Percentiles rank a stretch among this genome's conserved stretches.
Conservation (phyloP, 2,329 filamentous ascomycete genomes). For the Fusarium dlaminii region DNA sequence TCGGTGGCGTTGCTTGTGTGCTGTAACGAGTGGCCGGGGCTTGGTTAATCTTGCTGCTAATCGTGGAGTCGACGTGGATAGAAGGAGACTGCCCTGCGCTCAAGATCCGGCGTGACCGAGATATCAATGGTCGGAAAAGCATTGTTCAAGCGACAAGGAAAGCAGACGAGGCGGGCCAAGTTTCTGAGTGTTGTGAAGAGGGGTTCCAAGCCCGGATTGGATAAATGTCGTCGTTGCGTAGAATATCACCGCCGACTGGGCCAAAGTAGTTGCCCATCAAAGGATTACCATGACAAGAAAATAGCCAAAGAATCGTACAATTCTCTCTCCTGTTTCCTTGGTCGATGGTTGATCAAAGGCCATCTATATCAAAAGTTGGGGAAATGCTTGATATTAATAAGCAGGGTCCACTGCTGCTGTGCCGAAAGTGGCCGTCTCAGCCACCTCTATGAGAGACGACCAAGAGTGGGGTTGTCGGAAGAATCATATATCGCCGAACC, state of each 20-base stretch:
- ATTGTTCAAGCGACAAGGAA: not conserved
- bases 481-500: not conserved
- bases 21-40: rapidly evolving
- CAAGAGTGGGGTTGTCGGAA: not conserved
- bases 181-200: not conserved
- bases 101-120: rapidly evolving
- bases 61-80: too few relatives aligned
- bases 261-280: too few relatives aligned
- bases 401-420: not conserved
- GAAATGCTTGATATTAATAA: not conserved
- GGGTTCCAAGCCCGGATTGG: not conserved
- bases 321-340: too few relatives aligned
- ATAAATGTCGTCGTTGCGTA: not conserved
- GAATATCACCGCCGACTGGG: not conserved
- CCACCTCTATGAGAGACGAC: too few relatives aligned
- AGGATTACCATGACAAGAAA: too few relatives aligned
- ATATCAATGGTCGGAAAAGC: not conserved
- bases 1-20: not conserved
- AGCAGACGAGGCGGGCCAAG: rapidly evolving
- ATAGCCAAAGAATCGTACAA: too few relatives aligned
- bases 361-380: not conserved
- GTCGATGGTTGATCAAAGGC: too few relatives aligned
- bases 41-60: not conserved
- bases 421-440: not conserved
- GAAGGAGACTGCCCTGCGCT: not conserved